A percentile compares a stretch with the other conserved stretches of the same genome.
phyloP scores from a whole-genome alignment of 2,329 filamentous ascomycete species.

The Fusarium mangiferae region DNA sequence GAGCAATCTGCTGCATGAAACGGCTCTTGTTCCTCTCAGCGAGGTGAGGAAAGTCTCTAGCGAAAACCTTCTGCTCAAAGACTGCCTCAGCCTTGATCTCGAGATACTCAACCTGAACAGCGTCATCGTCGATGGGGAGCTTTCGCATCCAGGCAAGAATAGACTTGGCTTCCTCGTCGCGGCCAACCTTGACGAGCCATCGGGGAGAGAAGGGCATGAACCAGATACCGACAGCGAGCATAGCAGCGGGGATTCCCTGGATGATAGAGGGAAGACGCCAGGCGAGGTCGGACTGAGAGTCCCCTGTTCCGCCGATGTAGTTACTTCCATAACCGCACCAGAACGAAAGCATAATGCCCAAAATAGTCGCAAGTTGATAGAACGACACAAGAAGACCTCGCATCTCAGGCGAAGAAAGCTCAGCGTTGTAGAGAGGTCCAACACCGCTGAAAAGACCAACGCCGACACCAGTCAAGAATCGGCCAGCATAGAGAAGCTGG shows the following conservation, averaged over 20 bases:
- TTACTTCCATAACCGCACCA: slow-evolving; percentile 59
- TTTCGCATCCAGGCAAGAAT: slow-evolving; percentile 24
- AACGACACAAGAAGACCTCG: slow-evolving; percentile 72
- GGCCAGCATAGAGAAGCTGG: slow-evolving; percentile 57
- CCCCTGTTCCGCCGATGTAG: slow-evolving; percentile 59
- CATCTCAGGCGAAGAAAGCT: slow-evolving; percentile 70
- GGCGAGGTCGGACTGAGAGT: slow-evolving; percentile 54
- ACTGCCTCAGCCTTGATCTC: slow-evolving; percentile 83
- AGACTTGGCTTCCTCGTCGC: slow-evolving; percentile 70
- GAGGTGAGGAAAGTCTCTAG: slow-evolving; percentile 63
- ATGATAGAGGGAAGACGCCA: slow-evolving; percentile 59
- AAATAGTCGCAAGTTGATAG: slow-evolving; percentile 62
- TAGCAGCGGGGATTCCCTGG: slow-evolving; percentile 53
- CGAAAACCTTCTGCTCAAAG: slow-evolving; percentile 78
- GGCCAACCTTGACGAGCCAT: slow-evolving; percentile 78
- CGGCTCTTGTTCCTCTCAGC: slow-evolving; percentile 55
- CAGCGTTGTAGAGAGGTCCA: slow-evolving; percentile 60
- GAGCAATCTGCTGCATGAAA: slow-evolving; percentile 57
- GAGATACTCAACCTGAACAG: slow-evolving; percentile 79
- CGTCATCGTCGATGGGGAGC: slow-evolving; percentile 66
- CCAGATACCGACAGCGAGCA: slow-evolving; percentile 76
- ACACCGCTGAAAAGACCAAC: slow-evolving; percentile 59
- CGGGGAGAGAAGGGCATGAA: slow-evolving; percentile 84
- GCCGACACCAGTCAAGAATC: slow-evolving; percentile 61
- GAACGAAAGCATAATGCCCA: slow-evolving; percentile 60